Evolutionary conservation across 176 grass and related monocot species (phyloP), one percentile per base, ranked within the genome.

Genomic region (Saccharum officinarum): DNA sequence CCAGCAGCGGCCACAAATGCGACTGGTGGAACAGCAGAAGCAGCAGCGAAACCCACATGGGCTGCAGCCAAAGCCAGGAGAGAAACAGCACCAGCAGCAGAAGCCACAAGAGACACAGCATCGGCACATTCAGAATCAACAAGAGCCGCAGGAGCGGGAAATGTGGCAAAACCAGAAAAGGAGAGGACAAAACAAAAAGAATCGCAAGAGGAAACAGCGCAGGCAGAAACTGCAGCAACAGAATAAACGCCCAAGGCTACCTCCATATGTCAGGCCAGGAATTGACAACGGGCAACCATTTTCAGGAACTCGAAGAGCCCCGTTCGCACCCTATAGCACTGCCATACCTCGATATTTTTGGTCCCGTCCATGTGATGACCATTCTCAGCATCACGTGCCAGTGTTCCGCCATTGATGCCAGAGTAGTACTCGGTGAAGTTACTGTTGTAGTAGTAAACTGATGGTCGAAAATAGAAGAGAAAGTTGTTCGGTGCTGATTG

Each of bases 181-280:
- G 11, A 52, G 3, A 69, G 25, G 20, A 8, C 28, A 4, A 36
- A 25, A 36, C 8, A 50, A 36, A 36, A 36, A 81, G 79, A 69
- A 69, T 25, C 6, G 47, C 31, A 81, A 25, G 45, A 81, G 79
- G 52, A 38, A 52, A 15, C 31, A 52, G 20, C 11, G 79, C 4
- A 38, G 30, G 64, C 44, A 81, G 30, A 69, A 22, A 10, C 44
- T 37, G 30, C 64, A 80, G 41, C 42, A 52, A 3, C n/a, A 9
- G 31, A 69, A 25, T 36, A 69, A 81, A 69, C 79, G 45, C 22
- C 30, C 64, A 36, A 26, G 45, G 45, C 34, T 81, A 49, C 50
- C 20, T 17, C 67, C 20, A 37, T 80, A 80, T 80, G 45, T 34
- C 72, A 75, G 72, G 45, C 14, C 72, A 75, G 45, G 72, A 75